Evolutionary conservation across 2,329 filamentous ascomycete genomes (phyloP), one percentile per base, ranked within the genome.

Genomic region (Cercospora sp.): DNA sequence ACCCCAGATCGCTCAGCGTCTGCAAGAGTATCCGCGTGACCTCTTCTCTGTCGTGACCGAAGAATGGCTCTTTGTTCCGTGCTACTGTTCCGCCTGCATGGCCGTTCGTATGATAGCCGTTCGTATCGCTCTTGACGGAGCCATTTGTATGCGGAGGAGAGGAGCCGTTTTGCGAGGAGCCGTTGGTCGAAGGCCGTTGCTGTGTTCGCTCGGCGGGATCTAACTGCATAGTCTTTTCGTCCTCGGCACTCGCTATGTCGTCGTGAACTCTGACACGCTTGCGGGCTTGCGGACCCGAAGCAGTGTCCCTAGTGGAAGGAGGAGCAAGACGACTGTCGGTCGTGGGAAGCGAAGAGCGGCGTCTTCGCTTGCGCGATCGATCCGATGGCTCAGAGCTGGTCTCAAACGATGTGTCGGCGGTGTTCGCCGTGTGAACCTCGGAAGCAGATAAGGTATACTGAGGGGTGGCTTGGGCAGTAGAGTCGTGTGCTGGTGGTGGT

Each of bases 11-110:
- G 26, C 89, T 87, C 71, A 99, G 82, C 39, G 93, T 91, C 80
- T 99, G 95, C 75, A 99, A 95, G 74, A 99, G 81, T 71, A 98
- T 91, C 64, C 95, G 86, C 5, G 94, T 96, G 55, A 98, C 90
- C 81, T 99, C 94, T 83, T 97, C 93, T 77, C 93, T 88, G 77
- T 95, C 88, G 77, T 98, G 94, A 18, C 93, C 94, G 76, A 89
- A 90, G 79, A 96, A 98, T 36, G 83, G 82, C 30, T 79, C 74
- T 20, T 76, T 67, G 48, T 73, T 74, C 26, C 75, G 75, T 51
- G 59, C 60, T 66, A 68, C 67, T 64, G 71, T 65, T 12, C 63
- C 68, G 20, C 67, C 69, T 20, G 51, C 55, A 57, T 74, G 70
- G 16, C 81, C 81, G 70, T 83, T 83, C 2, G 79, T 77, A 68